phyloP scores from a whole-genome alignment of 306 rosid species.

The Parietaria judaica region DNA sequence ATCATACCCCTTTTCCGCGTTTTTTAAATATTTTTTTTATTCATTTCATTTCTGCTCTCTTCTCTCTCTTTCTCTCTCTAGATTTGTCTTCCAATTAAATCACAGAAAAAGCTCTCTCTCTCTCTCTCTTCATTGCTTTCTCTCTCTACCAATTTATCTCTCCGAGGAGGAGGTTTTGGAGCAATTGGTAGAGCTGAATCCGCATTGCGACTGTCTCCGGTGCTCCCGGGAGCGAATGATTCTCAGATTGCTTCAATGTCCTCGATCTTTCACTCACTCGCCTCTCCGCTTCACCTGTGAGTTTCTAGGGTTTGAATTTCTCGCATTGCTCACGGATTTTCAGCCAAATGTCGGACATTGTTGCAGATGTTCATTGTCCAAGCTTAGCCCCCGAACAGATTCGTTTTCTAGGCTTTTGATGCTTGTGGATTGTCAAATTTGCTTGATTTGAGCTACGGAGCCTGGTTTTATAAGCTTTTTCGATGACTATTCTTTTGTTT shows the following conservation, averaged over 20 bases:
- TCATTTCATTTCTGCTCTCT: background rate
- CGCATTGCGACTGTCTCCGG: conserved; percentile 10
- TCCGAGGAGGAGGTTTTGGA: conserved; percentile 31
- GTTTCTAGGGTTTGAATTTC: conserved; percentile 22
- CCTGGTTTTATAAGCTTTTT: background rate
- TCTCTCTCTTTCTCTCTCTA: conserved; percentile 19
- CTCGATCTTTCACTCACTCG: conserved; percentile 45
- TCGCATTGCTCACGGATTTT: conserved; percentile 3
- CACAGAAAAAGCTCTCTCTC: conserved; percentile 25
- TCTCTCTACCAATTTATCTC: conserved; percentile 1
- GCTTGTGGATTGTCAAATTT: background rate
- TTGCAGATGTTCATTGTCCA: conserved; percentile 2
- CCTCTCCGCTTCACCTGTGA: conserved; percentile 26
- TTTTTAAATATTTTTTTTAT: conserved; percentile 21
- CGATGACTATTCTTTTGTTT: background rate
- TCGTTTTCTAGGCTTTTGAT: background rate
- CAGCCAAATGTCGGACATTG: background rate
- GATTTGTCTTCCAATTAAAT: conserved; percentile 45
- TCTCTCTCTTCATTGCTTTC: conserved; percentile 18
- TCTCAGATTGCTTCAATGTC: conserved; percentile 32
- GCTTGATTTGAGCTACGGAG: conserved; percentile 5
- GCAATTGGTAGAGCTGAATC: conserved; percentile 24
- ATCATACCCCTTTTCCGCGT: conserved; percentile 25
- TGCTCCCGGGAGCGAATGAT: conserved; percentile 17
- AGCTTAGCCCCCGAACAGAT: background rate